Conservation (phyloP, 495 filamentous ascomycete genomes). For the Hypoxylon trugodes region DNA sequence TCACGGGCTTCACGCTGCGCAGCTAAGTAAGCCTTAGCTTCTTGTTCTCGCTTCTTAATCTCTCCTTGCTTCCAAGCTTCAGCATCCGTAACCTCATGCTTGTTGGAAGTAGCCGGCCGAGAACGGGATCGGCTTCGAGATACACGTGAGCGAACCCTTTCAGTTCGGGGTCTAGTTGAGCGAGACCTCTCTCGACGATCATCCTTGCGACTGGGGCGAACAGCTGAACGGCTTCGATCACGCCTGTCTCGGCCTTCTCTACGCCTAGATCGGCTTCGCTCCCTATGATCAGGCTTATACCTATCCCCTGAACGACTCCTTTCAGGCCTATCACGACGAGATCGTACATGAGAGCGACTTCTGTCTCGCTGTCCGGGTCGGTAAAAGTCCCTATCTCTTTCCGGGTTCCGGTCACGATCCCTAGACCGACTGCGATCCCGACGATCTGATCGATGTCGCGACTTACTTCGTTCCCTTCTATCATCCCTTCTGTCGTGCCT, state of each 20-base stretch:
- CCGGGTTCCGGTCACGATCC: slow-evolving; percentile 43
- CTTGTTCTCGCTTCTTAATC: slow-evolving; percentile 63
- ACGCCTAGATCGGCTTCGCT: slow-evolving; percentile 50
- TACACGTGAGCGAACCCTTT: slow-evolving; percentile 39
- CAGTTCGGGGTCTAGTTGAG: slow-evolving; percentile 44
- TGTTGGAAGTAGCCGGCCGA: slow-evolving; percentile 41
- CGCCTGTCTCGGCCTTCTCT: slow-evolving; percentile 42
- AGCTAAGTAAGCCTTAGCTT: slow-evolving; percentile 65
- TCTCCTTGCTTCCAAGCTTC: slow-evolving; percentile 62
- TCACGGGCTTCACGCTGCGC: slow-evolving; percentile 60
- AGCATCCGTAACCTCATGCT: slow-evolving; percentile 33
- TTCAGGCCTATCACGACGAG: slow-evolving; percentile 37
- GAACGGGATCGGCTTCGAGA: slow-evolving; percentile 50
- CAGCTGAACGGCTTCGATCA: slow-evolving; percentile 41
- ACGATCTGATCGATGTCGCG: slow-evolving; percentile 36
- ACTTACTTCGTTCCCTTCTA: slow-evolving; percentile 38
- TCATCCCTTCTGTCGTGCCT: slow-evolving; percentile 36
- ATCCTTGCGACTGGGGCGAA: slow-evolving; percentile 31
- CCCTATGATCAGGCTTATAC: slow-evolving; percentile 48
- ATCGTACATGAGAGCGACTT: slow-evolving; percentile 42
- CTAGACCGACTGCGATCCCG: slow-evolving; percentile 45
- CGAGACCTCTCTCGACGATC: slow-evolving; percentile 45
- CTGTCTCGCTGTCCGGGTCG: slow-evolving; percentile 44
- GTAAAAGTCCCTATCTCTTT: slow-evolving; percentile 46
- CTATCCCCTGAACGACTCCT: slow-evolving; percentile 43